Conservation (phyloP, 2,329 filamentous ascomycete species). For the Pseudogymnoascus sp. region DNA sequence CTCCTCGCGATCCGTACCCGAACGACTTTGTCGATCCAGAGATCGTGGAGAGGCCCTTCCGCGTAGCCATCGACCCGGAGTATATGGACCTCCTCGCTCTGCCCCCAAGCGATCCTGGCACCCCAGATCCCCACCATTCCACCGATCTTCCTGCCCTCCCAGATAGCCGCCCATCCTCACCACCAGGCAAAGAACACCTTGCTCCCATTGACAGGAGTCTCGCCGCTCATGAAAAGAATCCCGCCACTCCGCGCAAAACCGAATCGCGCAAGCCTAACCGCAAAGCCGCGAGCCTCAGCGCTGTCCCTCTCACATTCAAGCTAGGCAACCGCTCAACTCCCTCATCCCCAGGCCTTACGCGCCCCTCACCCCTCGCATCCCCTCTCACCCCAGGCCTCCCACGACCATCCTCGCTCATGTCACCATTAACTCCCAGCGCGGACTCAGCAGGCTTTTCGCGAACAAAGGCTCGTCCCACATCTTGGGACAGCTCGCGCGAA, state of each 20-base stretch:
- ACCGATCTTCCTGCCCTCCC: conserved; percentile 47
- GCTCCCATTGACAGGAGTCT: conserved; percentile 32
- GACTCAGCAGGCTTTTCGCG: not conserved
- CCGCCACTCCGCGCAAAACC: not conserved
- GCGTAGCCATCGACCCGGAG: conserved; percentile 59
- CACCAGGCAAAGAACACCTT: conserved; percentile 29
- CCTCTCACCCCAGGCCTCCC: conserved; percentile 28
- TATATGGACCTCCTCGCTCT: conserved; percentile 59
- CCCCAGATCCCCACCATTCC: conserved; percentile 34
- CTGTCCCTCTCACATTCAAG: conserved; percentile 49
- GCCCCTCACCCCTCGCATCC: conserved; percentile 35
- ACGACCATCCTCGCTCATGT: conserved; percentile 31
- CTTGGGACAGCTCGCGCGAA: conserved; percentile 59
- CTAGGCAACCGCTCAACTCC: conserved; percentile 35
- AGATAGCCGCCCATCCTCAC: conserved; percentile 52
- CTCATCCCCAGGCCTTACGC: conserved; percentile 36
- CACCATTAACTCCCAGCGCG: not conserved
- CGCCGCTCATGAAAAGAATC: not conserved
- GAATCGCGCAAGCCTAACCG: not conserved
- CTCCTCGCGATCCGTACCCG: conserved; percentile 6
- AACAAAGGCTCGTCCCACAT: conserved; percentile 40
- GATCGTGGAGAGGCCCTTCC: conserved; percentile 50
- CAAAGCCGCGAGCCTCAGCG: conserved; percentile 41
- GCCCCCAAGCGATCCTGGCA: conserved; percentile 51
- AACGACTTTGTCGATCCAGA: conserved; percentile 47